Conservation (phyloP, 306 rosid species). For the Lotus japonicus region DNA sequence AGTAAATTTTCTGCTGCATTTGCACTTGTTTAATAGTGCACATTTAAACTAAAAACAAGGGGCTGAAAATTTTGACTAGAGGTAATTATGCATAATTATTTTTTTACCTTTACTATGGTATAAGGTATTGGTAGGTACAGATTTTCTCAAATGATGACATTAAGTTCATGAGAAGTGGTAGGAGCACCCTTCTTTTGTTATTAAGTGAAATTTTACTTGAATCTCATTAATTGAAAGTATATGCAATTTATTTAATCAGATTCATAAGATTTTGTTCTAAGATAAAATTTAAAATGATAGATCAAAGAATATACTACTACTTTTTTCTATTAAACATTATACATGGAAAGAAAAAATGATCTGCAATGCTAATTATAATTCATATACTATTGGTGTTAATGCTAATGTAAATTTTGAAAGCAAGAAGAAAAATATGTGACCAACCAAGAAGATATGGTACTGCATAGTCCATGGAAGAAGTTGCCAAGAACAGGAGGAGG, state of each 20-base stretch:
- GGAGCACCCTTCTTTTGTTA: neutral
- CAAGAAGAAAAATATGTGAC: conserved; percentile 3
- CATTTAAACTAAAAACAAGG: neutral
- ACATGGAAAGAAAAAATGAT: too few relatives aligned
- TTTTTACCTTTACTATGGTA: neutral
- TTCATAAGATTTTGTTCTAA: too few relatives aligned
- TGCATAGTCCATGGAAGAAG: conserved; percentile 27
- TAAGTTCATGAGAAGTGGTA: neutral
- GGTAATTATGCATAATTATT: neutral
- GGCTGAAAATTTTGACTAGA: neutral
- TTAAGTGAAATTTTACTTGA: neutral
- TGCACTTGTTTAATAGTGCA: neutral
- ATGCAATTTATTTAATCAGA: too few relatives aligned
- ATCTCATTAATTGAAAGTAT: too few relatives aligned
- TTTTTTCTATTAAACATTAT: too few relatives aligned
- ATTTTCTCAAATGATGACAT: neutral
- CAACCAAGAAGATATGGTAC: conserved; percentile 38
- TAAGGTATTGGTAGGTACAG: neutral
- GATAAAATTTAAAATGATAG: too few relatives aligned
- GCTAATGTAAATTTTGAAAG: neutral
- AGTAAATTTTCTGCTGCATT: neutral
- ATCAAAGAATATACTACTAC: too few relatives aligned
- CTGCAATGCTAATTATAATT: neutral
- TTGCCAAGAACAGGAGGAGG: conserved; percentile 1
- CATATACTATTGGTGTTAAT: neutral